Percentiles rank a stretch among this genome's conserved stretches.
Evolutionary conservation across 768 basidiomycete genomes (phyloP).

Genomic region (Russula vinacea): DNA sequence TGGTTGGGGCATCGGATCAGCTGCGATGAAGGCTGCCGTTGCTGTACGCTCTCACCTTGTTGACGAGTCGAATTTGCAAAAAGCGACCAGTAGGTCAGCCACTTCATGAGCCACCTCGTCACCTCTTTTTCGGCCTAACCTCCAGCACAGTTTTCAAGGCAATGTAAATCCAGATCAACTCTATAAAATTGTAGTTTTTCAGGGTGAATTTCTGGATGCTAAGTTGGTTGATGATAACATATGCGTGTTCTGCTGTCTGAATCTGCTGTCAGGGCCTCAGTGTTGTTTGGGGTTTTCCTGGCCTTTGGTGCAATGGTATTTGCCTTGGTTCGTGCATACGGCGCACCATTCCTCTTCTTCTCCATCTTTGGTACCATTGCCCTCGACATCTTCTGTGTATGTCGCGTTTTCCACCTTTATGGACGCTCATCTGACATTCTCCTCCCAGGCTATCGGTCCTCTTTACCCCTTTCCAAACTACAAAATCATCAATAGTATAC

Average conservation of each 20-base stretch:
- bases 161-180: conserved; percentile 41
- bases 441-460: conserved; percentile 43
- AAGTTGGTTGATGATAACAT: conserved; percentile 28
- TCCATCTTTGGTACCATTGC: conserved; percentile 50
- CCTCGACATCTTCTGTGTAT: conserved; percentile 43
- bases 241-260: conserved; percentile 6
- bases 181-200: conserved; percentile 44
- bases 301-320: conserved; percentile 45
- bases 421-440: neutral
- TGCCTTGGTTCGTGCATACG: conserved; percentile 46
- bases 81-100: conserved; percentile 29
- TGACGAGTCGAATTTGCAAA: conserved; percentile 33
- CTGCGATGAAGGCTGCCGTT: conserved; percentile 51
- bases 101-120: neutral
- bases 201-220: conserved; percentile 50
- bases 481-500: conserved; percentile 43
- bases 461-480: conserved; percentile 49
- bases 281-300: conserved; percentile 50
- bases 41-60: conserved; percentile 39
- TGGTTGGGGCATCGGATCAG: conserved; percentile 56
- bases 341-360: conserved; percentile 45
- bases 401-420: conserved; percentile 18
- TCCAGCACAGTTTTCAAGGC: conserved; percentile 34
- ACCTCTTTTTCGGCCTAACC: neutral
- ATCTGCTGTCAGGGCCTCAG: conserved; percentile 37